Conservation (phyloP, 148 eudicot genomes). For the Polygonum aviculare region DNA sequence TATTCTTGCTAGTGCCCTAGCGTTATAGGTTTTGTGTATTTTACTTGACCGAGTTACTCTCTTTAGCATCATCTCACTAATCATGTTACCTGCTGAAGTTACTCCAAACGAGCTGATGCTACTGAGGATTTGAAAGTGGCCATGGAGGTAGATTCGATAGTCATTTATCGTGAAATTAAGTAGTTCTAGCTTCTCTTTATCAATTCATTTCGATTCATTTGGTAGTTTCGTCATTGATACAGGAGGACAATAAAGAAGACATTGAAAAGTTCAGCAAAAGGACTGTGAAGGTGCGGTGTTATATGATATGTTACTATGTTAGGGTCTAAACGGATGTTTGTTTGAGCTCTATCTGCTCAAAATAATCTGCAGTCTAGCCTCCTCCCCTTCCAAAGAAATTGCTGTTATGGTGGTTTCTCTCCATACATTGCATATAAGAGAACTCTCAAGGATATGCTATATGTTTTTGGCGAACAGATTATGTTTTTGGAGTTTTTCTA, state of each 20-base stretch:
- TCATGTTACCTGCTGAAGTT: constrained; percentile 27
- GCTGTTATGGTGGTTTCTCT: neutral
- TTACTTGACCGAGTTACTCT: neutral
- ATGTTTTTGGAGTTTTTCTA: neutral
- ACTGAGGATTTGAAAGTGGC: constrained; percentile 76
- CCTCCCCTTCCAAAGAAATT: neutral
- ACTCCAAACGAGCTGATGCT: constrained; percentile 85
- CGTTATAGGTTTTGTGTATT: neutral
- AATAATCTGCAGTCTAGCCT: neutral
- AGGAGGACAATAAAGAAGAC: constrained; percentile 88
- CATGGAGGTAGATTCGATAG: constrained; percentile 42
- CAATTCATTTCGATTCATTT: neutral
- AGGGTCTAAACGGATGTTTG: neutral
- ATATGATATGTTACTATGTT: neutral
- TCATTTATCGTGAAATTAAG: neutral
- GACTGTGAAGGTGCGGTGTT: constrained; percentile 65
- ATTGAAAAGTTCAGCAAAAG: constrained; percentile 96
- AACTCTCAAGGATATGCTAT: neutral
- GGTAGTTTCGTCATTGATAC: constrained; percentile 17
- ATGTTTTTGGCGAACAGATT: neutral
- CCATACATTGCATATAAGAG: neutral
- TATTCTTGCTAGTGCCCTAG: constrained; percentile 19
- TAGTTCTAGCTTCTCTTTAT: neutral
- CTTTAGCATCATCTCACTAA: neutral
- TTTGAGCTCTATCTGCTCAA: neutral